Percentiles rank a stretch among this genome's conserved stretches.
phyloP scores from a whole-genome alignment of 176 grass and related monocot species.

The Melocanna baccifera region DNA sequence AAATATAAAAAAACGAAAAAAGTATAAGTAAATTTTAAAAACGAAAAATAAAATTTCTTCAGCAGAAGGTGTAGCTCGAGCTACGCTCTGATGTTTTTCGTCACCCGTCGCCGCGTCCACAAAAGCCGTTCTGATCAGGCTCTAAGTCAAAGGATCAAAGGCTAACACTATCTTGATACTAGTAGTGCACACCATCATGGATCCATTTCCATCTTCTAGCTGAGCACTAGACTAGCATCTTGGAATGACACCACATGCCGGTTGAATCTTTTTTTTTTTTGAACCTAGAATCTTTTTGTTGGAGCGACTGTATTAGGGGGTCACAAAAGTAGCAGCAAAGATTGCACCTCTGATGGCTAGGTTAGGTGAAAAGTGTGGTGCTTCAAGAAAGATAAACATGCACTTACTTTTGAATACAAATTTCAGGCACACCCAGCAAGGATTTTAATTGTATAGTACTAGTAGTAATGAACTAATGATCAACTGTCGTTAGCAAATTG shows the following conservation, averaged over 20 bases:
- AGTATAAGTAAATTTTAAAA: too few species aligned
- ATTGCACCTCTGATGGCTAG: neutral
- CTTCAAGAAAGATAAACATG: neutral
- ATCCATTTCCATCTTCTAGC: neutral
- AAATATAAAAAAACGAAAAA: too few species aligned
- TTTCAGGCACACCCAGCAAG: neutral
- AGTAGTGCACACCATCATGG: constrained; percentile 11
- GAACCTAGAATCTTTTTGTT: neutral
- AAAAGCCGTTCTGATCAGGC: too few species aligned
- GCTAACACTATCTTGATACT: neutral
- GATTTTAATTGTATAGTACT: neutral
- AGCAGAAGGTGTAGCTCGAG: too few species aligned
- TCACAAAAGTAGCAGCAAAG: neutral
- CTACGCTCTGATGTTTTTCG: too few species aligned
- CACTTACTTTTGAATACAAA: neutral
- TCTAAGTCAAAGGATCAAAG: neutral
- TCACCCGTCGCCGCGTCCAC: too few species aligned
- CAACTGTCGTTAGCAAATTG: neutral
- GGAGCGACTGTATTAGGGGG: neutral
- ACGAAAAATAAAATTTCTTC: too few species aligned
- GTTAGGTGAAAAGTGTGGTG: constrained; percentile 23
- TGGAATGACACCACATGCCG: neutral
- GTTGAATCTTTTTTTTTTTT: neutral
- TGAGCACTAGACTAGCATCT: neutral
- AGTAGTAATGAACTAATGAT: neutral